phyloP scores from a whole-genome alignment of 176 grass and related monocot genomes.

The Carex cristatella region DNA sequence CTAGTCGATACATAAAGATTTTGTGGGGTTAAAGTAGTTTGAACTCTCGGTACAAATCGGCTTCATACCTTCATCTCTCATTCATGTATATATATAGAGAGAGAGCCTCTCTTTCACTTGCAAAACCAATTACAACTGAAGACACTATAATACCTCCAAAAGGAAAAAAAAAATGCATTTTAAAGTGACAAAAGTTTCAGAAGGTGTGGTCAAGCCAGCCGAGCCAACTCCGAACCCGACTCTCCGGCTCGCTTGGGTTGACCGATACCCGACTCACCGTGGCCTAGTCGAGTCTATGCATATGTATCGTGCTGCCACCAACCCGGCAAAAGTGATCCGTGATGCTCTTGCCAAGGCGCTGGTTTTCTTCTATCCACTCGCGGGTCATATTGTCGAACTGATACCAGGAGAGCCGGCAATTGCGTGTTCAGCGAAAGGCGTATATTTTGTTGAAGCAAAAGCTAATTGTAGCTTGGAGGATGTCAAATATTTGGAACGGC shows the following conservation, averaged over 20 bases:
- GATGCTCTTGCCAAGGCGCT: constrained; percentile 62
- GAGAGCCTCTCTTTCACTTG: neutral
- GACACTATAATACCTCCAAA: too few relatives aligned
- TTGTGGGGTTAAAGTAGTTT: neutral
- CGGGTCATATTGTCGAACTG: constrained; percentile 57
- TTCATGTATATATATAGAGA: too few relatives aligned
- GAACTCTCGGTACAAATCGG: neutral
- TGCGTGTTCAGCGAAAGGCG: constrained; percentile 65
- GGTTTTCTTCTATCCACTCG: constrained; percentile 84
- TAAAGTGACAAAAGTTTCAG: constrained; percentile 63
- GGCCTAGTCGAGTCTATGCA: constrained; percentile 91
- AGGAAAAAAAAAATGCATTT: constrained; percentile 18
- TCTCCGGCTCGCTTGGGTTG: constrained; percentile 67
- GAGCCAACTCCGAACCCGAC: constrained; percentile 49
- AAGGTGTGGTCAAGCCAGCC: constrained; percentile 57
- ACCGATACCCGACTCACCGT: constrained; percentile 94
- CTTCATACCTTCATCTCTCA: neutral
- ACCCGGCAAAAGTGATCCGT: constrained; percentile 49
- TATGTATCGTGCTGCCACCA: constrained; percentile 46
- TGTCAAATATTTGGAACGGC: constrained; percentile 79
- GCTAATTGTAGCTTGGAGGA: constrained; percentile 87
- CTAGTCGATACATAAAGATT: neutral
- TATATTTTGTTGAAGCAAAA: constrained; percentile 81
- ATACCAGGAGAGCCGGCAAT: constrained; percentile 38
- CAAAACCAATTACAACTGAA: neutral